Evolutionary conservation across 1,139 yeast species (phyloP).

Genomic region (Magnusiomyces fungicola): DNA sequence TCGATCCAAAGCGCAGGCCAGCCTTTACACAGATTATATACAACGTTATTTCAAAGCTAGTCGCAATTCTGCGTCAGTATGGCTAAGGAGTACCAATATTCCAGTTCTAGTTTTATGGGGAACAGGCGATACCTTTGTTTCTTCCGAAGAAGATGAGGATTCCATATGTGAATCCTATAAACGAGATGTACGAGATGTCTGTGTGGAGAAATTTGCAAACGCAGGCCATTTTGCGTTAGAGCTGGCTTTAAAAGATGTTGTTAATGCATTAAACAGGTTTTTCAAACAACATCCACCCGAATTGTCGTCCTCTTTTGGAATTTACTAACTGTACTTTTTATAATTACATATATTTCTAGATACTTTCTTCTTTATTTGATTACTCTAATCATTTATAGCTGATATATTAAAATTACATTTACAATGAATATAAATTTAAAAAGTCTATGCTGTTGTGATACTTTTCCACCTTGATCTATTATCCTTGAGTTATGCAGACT

Average conservation of each 20-base stretch:
- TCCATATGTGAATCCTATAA: constrained; percentile 4
- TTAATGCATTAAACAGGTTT: constrained; percentile 24
- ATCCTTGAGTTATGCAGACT: too few species aligned
- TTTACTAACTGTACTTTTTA: too few species aligned
- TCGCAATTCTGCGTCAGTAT: too few species aligned
- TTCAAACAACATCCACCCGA: constrained; percentile 5
- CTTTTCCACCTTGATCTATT: too few species aligned
- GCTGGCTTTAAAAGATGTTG: constrained; percentile 31
- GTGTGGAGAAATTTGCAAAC: constrained; percentile 25
- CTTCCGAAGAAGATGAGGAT: constrained; percentile 30
- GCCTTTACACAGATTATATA: constrained; percentile 35
- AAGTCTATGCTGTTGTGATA: too few species aligned
- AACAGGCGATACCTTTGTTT: constrained; percentile 36
- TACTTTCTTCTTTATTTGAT: too few species aligned
- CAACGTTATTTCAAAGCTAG: too few species aligned
- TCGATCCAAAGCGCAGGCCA: constrained; percentile 31
- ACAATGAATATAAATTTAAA: too few species aligned
- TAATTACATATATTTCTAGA: too few species aligned
- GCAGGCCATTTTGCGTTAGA: constrained; percentile 40
- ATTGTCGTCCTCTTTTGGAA: too few species aligned
- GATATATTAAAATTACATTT: too few species aligned
- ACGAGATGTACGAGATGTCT: constrained; percentile 29
- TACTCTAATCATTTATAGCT: too few species aligned
- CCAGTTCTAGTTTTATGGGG: constrained; percentile 42
- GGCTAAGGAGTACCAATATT: constrained; percentile 31